A percentile compares a stretch with the other conserved stretches of the same genome.
phyloP scores from a whole-genome alignment of 441 rosid species.

The Biscutella laevigata region DNA sequence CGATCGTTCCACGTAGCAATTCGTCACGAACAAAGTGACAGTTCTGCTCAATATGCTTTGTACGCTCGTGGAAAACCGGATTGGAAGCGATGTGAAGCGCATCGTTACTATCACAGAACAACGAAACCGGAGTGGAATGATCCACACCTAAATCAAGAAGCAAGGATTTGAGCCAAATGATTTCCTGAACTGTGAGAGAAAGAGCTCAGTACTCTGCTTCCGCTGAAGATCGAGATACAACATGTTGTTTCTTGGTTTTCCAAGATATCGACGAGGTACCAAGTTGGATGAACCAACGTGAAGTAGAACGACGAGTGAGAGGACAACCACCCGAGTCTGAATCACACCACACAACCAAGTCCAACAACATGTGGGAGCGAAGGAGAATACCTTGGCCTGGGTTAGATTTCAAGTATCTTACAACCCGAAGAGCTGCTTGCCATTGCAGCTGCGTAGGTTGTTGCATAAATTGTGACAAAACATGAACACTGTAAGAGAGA shows the following conservation, averaged over 20 bases:
- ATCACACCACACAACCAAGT: not conserved
- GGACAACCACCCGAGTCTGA: not conserved
- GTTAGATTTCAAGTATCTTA: not conserved
- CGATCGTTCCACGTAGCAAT: no score
- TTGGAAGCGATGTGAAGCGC: no score
- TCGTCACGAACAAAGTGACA: not conserved
- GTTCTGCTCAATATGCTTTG: not conserved
- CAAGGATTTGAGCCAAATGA: not conserved
- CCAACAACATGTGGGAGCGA: not conserved
- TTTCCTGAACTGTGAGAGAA: not conserved
- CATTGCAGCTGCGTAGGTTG: not conserved
- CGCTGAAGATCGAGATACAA: not conserved
- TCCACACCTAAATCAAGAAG: not conserved
- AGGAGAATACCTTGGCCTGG: not conserved
- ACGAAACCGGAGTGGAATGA: no score
- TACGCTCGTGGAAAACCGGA: not conserved
- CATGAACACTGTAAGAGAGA: not conserved
- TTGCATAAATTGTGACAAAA: not conserved
- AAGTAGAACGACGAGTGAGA: not conserved
- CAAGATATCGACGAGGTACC: not conserved
- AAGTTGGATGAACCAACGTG: not conserved
- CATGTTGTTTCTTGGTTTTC: no score
- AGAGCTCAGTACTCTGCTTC: not conserved
- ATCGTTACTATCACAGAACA: no score
- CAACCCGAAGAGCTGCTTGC: not conserved